Evolutionary conservation across 768 basidiomycete species (phyloP), one percentile per base, ranked within the genome.

Genomic region (Leccinellum rugosiceps): DNA sequence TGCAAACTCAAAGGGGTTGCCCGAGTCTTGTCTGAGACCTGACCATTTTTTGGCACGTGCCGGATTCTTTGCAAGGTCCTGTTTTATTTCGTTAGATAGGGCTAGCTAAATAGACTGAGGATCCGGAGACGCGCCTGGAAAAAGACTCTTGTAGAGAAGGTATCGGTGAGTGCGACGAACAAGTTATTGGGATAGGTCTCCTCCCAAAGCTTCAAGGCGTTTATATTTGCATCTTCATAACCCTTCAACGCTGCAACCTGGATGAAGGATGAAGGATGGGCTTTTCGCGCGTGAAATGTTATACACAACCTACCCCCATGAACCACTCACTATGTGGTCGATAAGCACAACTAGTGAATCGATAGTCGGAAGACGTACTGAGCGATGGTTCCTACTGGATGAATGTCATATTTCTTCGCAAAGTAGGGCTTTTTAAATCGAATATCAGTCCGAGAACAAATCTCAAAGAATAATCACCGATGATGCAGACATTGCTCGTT

Each of bases 11-110:
- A 89, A 81, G 0, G 96, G 94, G 65, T 96, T 87, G 4, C 97
- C 97, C 1, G 92, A 94, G 70, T 99, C 97, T 68, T 99, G 97
- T 19, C 96, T 83, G 13, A 99, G 76, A 0, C 88, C 88, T 6
- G 78, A 75, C 96, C 96, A 98, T 43, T 82, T 80, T 10, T 74
- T 68, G 0, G 88, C 91, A 2, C 84, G 82, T 32, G 77, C 81
- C 1, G 81, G 80, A 62, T 88, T 76, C 52, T 70, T 63, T 2
- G 69, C 58, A 44, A 90, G 84, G 62, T 88, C 87, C 87, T 89
- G 58, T 9, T 50, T 58, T 30, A 9, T 41, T 57, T 25, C 7
- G 17, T 52, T 54, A 17, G 11, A 26, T 34, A 28, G 48, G 23
- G 15, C 11, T 28, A 1, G 13, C 7, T 17, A 4, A 49, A 41